A percentile compares a stretch with the other conserved stretches of the same genome.
Evolutionary conservation across 2,329 filamentous ascomycete genomes (phyloP).

Genomic region (Colletotrichum godetiae): DNA sequence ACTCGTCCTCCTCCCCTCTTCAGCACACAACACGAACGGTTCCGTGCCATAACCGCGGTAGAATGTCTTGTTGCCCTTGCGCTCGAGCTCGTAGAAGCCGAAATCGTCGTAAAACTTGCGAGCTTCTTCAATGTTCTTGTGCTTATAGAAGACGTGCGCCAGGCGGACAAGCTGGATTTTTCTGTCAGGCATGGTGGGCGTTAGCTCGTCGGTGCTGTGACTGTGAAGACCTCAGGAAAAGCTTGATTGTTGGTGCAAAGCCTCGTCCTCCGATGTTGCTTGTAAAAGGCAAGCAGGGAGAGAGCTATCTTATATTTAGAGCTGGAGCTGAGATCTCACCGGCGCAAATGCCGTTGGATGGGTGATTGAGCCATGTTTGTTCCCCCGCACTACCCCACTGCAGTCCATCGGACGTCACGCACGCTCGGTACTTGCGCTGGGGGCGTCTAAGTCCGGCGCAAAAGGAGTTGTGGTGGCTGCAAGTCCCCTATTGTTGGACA

Average conservation of each 20-base stretch:
- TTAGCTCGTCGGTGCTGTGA: not conserved
- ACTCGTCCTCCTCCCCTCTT: slow-evolving; percentile 58
- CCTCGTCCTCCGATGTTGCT: accelerated
- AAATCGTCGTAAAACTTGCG: slow-evolving; percentile 59
- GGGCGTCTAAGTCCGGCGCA: slow-evolving; percentile 15
- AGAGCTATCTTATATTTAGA: not conserved
- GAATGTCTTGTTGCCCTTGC: slow-evolving; percentile 59
- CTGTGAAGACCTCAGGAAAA: not conserved
- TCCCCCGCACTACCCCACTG: slow-evolving; percentile 35
- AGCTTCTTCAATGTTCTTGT: slow-evolving; percentile 55
- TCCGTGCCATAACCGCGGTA: slow-evolving; percentile 71
- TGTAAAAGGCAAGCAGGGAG: not conserved
- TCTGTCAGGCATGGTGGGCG: slow-evolving; percentile 27
- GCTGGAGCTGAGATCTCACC: not conserved
- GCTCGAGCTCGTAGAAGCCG: slow-evolving; percentile 55
- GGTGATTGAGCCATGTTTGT: slow-evolving; percentile 17
- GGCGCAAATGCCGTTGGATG: slow-evolving; percentile 4
- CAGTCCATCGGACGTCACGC: slow-evolving; percentile 28
- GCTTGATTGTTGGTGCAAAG: not conserved
- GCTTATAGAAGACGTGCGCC: slow-evolving; percentile 61
- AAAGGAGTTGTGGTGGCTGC: not conserved
- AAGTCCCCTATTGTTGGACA: not conserved
- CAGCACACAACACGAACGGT: slow-evolving; percentile 68
- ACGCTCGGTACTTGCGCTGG: slow-evolving; percentile 30
- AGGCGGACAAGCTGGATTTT: slow-evolving; percentile 51